Evolutionary conservation across 2,329 filamentous ascomycete species (phyloP).

Genomic region (Westerdykella ornata): DNA sequence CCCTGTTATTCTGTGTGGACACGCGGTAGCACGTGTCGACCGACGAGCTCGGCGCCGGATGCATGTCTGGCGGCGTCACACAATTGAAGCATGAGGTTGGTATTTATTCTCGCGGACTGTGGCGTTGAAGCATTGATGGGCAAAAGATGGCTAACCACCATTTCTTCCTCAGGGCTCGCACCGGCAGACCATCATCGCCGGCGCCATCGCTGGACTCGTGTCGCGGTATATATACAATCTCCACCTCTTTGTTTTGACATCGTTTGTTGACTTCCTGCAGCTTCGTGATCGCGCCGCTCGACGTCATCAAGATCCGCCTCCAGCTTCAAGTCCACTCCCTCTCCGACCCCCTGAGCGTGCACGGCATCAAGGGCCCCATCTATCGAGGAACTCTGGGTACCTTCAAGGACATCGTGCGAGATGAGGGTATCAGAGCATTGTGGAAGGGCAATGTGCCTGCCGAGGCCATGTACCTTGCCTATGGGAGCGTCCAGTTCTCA

Average conservation of each 20-base stretch:
- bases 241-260: not conserved
- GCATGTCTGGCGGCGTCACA: constrained; percentile 58
- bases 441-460: constrained; percentile 99
- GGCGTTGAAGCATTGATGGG: not conserved
- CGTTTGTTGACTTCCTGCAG: constrained; percentile 39
- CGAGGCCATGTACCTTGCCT: constrained; percentile 87
- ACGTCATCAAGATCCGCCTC: constrained; percentile 96
- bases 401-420: constrained; percentile 64
- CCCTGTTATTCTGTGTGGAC: not conserved
- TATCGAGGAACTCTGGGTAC: constrained; percentile 75
- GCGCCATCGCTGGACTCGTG: constrained; percentile 72
- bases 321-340: constrained; percentile 86
- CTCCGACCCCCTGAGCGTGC: constrained; percentile 60
- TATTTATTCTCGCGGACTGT: not conserved
- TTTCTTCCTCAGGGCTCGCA: constrained; percentile 51
- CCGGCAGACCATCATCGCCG: constrained; percentile 59
- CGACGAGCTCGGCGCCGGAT: constrained; percentile 36
- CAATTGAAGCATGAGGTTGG: constrained; percentile 63
- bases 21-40: constrained; percentile 1
- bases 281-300: constrained; percentile 89
- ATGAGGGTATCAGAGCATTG: constrained; percentile 77
- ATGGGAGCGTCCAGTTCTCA: constrained; percentile 84
- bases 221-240: constrained; percentile 60
- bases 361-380: constrained; percentile 40
- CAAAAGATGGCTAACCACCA: constrained; percentile 8